Evolutionary conservation across 1,139 yeast genomes (phyloP), one percentile per base, ranked within the genome.

Genomic region (Blastobotrys aristatus): DNA sequence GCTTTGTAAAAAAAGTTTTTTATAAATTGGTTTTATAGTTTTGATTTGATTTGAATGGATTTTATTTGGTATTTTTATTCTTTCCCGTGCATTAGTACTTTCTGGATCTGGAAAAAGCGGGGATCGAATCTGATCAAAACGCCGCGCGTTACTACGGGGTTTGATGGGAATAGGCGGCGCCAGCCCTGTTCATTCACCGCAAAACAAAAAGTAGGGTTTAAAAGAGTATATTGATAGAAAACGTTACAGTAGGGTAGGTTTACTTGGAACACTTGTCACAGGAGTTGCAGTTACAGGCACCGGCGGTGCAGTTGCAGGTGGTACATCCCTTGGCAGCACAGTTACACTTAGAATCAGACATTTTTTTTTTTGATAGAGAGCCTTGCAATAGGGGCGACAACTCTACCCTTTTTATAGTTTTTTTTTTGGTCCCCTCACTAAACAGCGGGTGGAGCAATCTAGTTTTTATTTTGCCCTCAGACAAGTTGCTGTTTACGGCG

Each of bases 231-330:
- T 16, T 39, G 13, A 11, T 17, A 24, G 10, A 24, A 24, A 24
- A 24, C 27, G 27, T 24, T 24, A 24, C 27, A 24, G 27, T 24
- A 24, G 10, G 10, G 27, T 24, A 6, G 11, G 40, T 21, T 21
- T 22, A 20, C 29, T 36, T 36, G 8, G 7, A 7, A 16, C 40
- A 36, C 14, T 20, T 22, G 6, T 22, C 40, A n/a, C 40, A 36
- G n/a, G 14, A 11, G 27, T 24, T 20, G 30, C 40, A 36, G 27
- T 36, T 22, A 29, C 40, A 36, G 18, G 18, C 5, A 11, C 17
- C 29, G 16, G 14, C 18, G 18, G 40, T 21, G 40, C 40, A 36
- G 40, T 33, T 33, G 24, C 37, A 33, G 7, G 11, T 11, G 33
- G 33, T 30, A 30, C 33, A 18, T 18, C 37, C 20, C 7, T 8